These are phyloP conservation scores for Pseudozyma hubeiensis DNA, from an alignment of 1,284 basidiomycete species.

Conservation along the genomic window DNA sequence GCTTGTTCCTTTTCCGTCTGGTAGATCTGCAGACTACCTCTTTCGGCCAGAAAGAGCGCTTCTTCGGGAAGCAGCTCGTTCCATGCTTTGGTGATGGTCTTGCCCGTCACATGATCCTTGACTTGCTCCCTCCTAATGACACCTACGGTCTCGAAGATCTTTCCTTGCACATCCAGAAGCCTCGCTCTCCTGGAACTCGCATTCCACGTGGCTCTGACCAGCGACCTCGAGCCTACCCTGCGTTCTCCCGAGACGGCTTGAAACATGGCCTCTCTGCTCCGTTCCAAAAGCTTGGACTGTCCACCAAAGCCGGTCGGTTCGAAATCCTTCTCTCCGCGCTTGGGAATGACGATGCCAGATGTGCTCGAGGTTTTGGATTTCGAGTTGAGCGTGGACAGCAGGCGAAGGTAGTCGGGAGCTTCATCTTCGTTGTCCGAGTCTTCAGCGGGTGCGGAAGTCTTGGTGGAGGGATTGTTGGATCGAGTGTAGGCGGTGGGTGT, in stretches of 20 bases:
- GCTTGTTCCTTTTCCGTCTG: slow-evolving; percentile 7
- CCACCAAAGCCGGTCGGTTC: slow-evolving; percentile 78
- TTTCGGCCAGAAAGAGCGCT: slow-evolving; percentile 88
- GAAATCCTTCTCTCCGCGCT: slow-evolving; percentile 72
- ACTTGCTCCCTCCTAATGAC: slow-evolving; percentile 31
- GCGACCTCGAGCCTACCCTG: slow-evolving; percentile 33
- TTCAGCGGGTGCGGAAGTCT: slow-evolving; percentile 6
- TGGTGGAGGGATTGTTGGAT: slow-evolving; percentile 1
- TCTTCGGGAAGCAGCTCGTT: slow-evolving; percentile 92
- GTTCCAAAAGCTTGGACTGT: slow-evolving; percentile 82
- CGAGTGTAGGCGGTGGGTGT: slow-evolving; percentile 17
- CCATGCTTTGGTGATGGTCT: slow-evolving; percentile 17
- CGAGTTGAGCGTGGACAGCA: slow-evolving; percentile 34
- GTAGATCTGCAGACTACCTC: slow-evolving; percentile 53
- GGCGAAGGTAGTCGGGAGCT: slow-evolving; percentile 47
- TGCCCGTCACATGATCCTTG: slow-evolving; percentile 3
- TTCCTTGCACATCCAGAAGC: slow-evolving; percentile 55
- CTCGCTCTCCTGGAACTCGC: slow-evolving; percentile 51
- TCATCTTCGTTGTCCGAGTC: slow-evolving; percentile 46
- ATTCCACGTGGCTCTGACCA: slow-evolving; percentile 60
- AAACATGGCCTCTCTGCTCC: slow-evolving; percentile 85
- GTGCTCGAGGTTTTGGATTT: slow-evolving; percentile 14
- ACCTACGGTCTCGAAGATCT: slow-evolving; percentile 59
- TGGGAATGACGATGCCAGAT: slow-evolving; percentile 53
- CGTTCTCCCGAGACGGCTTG: slow-evolving; percentile 80